Evolutionary conservation across 345 rosid species (phyloP), one percentile per base, ranked within the genome.

Genomic region (Ceriops zippeliana): DNA sequence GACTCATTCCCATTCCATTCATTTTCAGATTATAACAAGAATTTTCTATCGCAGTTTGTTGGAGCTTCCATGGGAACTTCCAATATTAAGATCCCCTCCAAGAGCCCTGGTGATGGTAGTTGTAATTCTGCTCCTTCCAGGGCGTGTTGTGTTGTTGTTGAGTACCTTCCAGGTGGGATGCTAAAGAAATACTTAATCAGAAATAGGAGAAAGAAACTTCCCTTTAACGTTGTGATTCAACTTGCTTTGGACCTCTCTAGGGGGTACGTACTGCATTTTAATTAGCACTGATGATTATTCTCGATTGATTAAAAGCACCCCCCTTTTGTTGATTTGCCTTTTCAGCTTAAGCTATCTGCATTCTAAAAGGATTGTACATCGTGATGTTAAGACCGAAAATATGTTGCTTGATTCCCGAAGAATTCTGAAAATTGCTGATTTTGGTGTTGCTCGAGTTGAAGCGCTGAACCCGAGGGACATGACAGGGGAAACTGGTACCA

Each of bases 51-150:
- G 26, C 66, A 76, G 80, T 76, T 76, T 72, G 62, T 72, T 54
- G 80, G 80, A 76, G 80, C 80, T 37, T 76, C 80, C 35, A 76
- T 76, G 80, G 80, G 80, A 21, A 76, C 80, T 57, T 76, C 80
- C 24, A 72, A 71, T 68, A 76, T 76, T 32, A 76, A 72, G 72
- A 67, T 76, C 22, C 80, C 76, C 28, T 16, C 72, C 37, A 30
- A 69, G 46, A 62, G 63, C 61, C 61, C 74, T 38, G 35, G 31
- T 13, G 59, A 60, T 51, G 73, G 65, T 6, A 30, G 58, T 42
- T 26, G 58, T 60, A 61, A 67, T 32, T 66, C 76, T 34, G 65
- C 62, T 51, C 73, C 80, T 72, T 63, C 80, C 51, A 56, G 57
- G 52, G 80, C 80, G 1, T 76, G 80, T 34, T 76, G 80, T 63